Conservation (phyloP, 768 basidiomycete species). For the Tricholoma bakamatsutake region DNA sequence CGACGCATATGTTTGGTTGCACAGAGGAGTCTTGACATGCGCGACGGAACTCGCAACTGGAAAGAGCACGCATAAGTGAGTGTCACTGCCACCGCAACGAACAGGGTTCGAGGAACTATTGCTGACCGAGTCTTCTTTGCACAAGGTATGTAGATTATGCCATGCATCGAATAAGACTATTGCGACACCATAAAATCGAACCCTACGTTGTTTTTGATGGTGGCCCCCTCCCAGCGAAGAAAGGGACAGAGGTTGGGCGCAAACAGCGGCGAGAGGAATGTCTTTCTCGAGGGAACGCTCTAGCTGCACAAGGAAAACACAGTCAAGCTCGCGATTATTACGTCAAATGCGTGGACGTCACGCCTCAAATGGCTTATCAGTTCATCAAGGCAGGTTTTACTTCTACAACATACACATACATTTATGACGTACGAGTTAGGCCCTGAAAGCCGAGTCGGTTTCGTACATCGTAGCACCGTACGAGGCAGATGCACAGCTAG, state of each 20-base stretch:
- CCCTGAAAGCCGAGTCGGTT: constrained; percentile 74
- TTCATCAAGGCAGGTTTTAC: constrained; percentile 77
- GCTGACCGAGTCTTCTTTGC: neutral
- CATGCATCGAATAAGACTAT: constrained; percentile 85
- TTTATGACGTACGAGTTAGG: constrained; percentile 41
- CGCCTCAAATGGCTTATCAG: constrained; percentile 96
- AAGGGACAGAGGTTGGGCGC: constrained; percentile 79
- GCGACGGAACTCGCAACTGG: constrained; percentile 88
- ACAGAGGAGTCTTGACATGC: constrained; percentile 85
- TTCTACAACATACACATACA: neutral
- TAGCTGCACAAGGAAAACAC: constrained; percentile 73
- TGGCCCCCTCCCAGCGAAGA: constrained; percentile 92
- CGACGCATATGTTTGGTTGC: constrained; percentile 94
- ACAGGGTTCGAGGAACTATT: neutral
- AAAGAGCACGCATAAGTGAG: constrained; percentile 77
- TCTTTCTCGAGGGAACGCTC: constrained; percentile 62
- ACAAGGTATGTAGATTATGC: constrained; percentile 92
- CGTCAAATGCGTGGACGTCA: constrained; percentile 89
- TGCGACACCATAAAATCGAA: constrained; percentile 77
- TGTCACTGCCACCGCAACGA: constrained; percentile 9
- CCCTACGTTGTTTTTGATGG: constrained; percentile 97
- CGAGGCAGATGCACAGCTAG: constrained; percentile 96
- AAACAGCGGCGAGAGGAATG: constrained; percentile 72
- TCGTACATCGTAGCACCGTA: constrained; percentile 93
- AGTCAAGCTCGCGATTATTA: constrained; percentile 83